Evolutionary conservation across 306 rosid species (phyloP), one percentile per base, ranked within the genome.

Genomic region (Rosa multiflora): DNA sequence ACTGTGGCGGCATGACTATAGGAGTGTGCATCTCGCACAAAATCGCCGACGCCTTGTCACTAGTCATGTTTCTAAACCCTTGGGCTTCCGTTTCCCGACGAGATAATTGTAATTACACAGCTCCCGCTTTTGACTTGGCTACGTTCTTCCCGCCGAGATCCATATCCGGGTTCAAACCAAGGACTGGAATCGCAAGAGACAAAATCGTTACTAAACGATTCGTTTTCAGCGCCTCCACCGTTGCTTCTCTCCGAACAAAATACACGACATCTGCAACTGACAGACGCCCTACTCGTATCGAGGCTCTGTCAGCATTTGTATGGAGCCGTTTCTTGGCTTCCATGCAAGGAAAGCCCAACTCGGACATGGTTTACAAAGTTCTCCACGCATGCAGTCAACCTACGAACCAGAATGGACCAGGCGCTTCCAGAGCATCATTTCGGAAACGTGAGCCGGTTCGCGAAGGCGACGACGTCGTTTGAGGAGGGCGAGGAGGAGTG

Each of bases 11-110:
- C 52, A 56, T 85, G 56, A 64, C 79, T 0, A 20, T 85, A 1
- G 69, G 81, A 23, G 40, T 85, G 48, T 52, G 81, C 62, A 51
- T 85, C 51, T 82, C 84, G 23, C 88, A 85, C 81, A 82, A 78
- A 61, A 47, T 85, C 7, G 83, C 68, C 2, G 85, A 85, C 44
- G 88, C 76, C 14, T 70, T 72, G 48, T 61, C 88, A 35, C 15
- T 75, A 20, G 21, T 78, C 70, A 72, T 21, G 75, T 85, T 85
- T 10, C 59, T 82, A 40, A 70, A 78, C 14, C 15, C 76, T 14
- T 85, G 88, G 85, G 67, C 83, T 0, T 68, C 83, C 17, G 17
- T 66, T 46, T 6, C 83, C 8, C 72, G 75, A 10, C 68, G 67
- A 2, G 71, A 70, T 17, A 26, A 12, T 8, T 40, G 55, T 26